These are phyloP conservation scores for Paramecium biaurelia DNA, from an alignment of 73 alveolate species.

Conservation along the genomic window DNA sequence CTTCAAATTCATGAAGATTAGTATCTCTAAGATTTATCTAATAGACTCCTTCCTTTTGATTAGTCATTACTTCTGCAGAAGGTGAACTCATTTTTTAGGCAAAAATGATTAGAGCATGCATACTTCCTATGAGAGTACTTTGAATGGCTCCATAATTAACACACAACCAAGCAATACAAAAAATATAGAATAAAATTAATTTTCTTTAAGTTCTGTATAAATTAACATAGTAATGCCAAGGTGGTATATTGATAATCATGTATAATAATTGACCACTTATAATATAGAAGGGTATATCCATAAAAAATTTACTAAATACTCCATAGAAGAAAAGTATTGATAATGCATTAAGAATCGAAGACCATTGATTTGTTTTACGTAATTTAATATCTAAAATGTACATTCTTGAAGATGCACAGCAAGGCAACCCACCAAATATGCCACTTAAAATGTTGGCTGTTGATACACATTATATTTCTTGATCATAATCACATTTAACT, in stretches of 20 bases:
- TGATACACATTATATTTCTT: conserved; percentile 21
- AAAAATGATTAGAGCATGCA: conserved; percentile 24
- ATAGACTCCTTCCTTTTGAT: not conserved
- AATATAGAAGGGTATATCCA: conserved; percentile 34
- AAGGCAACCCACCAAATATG: conserved; percentile 44
- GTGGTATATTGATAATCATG: conserved; percentile 26
- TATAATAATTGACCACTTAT: conserved; percentile 30
- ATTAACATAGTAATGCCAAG: conserved; percentile 1
- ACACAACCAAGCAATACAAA: conserved; percentile 4
- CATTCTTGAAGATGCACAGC: conserved; percentile 47
- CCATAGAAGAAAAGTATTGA: conserved; percentile 26
- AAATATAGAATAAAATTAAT: not conserved
- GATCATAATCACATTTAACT: conserved; percentile 42
- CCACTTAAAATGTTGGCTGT: conserved; percentile 24
- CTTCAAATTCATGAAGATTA: not conserved
- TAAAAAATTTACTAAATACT: not conserved
- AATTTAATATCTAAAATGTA: not conserved
- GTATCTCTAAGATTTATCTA: not conserved
- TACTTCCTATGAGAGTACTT: conserved; percentile 18
- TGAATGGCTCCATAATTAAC: conserved; percentile 35
- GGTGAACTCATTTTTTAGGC: conserved; percentile 19
- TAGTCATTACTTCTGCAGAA: conserved; percentile 44
- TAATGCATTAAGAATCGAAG: conserved; percentile 22
- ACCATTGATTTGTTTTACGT: not conserved
- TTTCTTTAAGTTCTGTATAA: not conserved